Conservation (phyloP, 768 basidiomycete species). For the Leucogyrophana mollusca region DNA sequence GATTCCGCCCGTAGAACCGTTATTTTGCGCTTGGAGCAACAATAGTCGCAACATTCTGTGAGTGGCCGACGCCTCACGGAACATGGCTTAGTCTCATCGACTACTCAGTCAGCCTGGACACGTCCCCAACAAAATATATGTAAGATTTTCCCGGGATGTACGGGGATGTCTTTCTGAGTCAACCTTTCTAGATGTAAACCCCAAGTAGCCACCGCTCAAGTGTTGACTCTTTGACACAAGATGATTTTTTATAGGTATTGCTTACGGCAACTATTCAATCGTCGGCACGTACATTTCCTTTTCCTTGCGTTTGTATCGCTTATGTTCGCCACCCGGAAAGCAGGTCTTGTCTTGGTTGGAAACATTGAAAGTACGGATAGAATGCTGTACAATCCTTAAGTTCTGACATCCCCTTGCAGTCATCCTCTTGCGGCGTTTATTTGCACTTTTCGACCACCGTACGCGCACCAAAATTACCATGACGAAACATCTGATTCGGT, state of each 20-base stretch:
- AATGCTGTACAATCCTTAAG: too few relatives aligned
- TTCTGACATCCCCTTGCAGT: not conserved
- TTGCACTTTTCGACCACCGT: slow-evolving; percentile 3
- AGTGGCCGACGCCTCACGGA: not conserved
- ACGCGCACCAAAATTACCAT: not conserved
- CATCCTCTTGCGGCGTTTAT: slow-evolving; percentile 2
- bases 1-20: not conserved
- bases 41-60: slow-evolving; percentile 1
- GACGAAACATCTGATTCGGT: not conserved
- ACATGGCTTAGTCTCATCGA: not conserved
- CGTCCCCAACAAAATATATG: not conserved
- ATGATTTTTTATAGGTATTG: slow-evolving; percentile 1
- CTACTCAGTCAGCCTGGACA: too few relatives aligned
- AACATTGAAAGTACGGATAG: slow-evolving; percentile 1
- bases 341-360: not conserved
- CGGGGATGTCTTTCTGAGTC: too few relatives aligned
- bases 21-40: slow-evolving; percentile 5
- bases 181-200: too few relatives aligned
- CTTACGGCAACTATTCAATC: not conserved
- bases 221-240: too few relatives aligned
- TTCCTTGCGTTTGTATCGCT: not conserved
- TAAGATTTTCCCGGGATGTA: too few relatives aligned
- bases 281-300: not conserved
- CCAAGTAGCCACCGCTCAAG: too few relatives aligned
- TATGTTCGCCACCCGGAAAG: too few relatives aligned